phyloP scores from a whole-genome alignment of 306 rosid genomes.

The Begonia loranthoides region DNA sequence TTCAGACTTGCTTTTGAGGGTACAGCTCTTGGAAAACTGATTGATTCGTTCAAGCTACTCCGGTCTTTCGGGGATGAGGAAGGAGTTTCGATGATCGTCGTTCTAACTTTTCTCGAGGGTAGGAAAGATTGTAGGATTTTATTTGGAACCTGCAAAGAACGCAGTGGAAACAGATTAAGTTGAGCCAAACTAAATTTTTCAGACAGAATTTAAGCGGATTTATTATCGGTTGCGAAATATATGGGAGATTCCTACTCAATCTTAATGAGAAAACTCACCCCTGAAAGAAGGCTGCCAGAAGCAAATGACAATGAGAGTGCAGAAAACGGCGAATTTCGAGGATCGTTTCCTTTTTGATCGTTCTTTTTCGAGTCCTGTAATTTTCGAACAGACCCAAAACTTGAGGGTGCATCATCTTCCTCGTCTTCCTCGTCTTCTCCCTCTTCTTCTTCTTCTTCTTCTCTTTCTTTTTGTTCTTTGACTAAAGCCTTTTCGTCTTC shows the following conservation, averaged over 20 bases:
- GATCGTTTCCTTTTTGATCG: conserved; percentile 37
- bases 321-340: conserved; percentile 68
- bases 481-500: conserved; percentile 27
- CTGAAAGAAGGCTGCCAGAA: conserved; percentile 55
- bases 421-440: conserved; percentile 34
- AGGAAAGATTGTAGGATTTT: conserved; percentile 43
- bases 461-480: conserved; percentile 20
- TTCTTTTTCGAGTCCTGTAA: conserved; percentile 32
- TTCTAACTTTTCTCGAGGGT: conserved; percentile 38
- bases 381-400: conserved; percentile 56
- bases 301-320: conserved; percentile 65
- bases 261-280: conserved; percentile 47
- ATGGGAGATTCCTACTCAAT: too few species aligned
- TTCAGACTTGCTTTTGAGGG: conserved; percentile 32
- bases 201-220: too few species aligned
- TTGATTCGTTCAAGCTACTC: conserved; percentile 18
- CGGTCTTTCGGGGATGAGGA: conserved; percentile 3
- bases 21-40: conserved; percentile 33
- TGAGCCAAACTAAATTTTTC: too few species aligned
- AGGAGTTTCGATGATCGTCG: conserved; percentile 13
- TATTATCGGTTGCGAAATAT: too few species aligned
- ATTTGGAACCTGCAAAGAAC: conserved; percentile 54
- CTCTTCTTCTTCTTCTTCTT: conserved; percentile 32
- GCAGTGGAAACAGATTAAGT: too few species aligned
- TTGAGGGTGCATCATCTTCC: conserved; percentile 47